A percentile compares a stretch with the other conserved stretches of the same genome.
Conservation (phyloP, 2,329 filamentous ascomycete species). For the Cephalotrichum gorgonifer region DNA sequence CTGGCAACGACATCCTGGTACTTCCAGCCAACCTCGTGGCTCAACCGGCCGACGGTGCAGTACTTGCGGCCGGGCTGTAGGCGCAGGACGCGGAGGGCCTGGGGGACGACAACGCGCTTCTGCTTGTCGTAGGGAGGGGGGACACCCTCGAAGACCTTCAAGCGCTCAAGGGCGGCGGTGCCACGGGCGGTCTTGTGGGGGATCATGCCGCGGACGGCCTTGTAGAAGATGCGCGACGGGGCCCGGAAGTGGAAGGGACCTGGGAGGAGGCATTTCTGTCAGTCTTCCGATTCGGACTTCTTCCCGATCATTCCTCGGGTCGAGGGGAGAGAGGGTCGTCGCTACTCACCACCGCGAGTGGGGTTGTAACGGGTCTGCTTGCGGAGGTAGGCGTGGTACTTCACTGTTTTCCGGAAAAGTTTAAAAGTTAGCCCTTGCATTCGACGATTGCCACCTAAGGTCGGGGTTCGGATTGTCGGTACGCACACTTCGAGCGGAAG, state of each 20-base stretch:
- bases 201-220: constrained; percentile 99
- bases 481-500: constrained; percentile 99
- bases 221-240: constrained; percentile 99
- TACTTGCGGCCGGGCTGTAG: constrained; percentile 99
- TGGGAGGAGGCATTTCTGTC: constrained; percentile 24
- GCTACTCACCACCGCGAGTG: constrained; percentile 80
- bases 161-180: constrained; percentile 90
- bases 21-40: constrained; percentile 99
- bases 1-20: constrained; percentile 98
- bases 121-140: constrained; percentile 99
- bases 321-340: neutral
- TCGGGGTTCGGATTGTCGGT: constrained; percentile 4
- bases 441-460: too few species aligned
- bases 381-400: constrained; percentile 99
- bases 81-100: constrained; percentile 91
- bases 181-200: constrained; percentile 99
- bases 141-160: constrained; percentile 99
- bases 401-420: constrained; percentile 71
- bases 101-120: constrained; percentile 99
- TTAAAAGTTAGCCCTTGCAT: too few species aligned
- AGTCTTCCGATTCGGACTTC: neutral
- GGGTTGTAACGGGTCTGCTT: constrained; percentile 99
- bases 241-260: constrained; percentile 99
- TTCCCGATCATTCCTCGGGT: neutral
- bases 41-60: constrained; percentile 96